A percentile compares a stretch with the other conserved stretches of the same genome.
These are phyloP conservation scores for Fusarium sterilihyphosum DNA, from an alignment of 2,329 filamentous ascomycete genomes.

Conservation along the genomic window DNA sequence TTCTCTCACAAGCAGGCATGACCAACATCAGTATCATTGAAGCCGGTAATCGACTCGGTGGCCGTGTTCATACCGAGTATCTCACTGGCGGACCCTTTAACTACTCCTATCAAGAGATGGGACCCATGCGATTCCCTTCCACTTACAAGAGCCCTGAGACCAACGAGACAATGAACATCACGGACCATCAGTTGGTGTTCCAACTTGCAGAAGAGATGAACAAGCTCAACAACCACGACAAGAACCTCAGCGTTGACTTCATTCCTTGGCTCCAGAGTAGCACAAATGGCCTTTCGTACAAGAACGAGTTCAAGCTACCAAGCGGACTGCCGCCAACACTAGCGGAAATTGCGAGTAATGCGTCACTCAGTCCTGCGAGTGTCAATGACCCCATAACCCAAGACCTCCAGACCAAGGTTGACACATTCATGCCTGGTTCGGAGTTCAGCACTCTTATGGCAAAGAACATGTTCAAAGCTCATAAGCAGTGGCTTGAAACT, in stretches of 20 bases:
- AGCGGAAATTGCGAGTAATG: background rate
- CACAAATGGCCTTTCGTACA: background rate
- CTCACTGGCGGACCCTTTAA: background rate
- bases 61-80: slow-evolving; percentile 7
- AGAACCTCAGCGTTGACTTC: slow-evolving; percentile 8
- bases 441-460: slow-evolving; percentile 13
- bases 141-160: slow-evolving; percentile 4
- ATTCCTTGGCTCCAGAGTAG: slow-evolving; percentile 6
- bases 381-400: background rate
- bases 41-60: background rate
- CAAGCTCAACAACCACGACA: background rate
- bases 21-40: slow-evolving; percentile 13
- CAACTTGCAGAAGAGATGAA: slow-evolving; percentile 17
- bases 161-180: slow-evolving; percentile 20
- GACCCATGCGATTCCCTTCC: slow-evolving; percentile 3
- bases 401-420: background rate
- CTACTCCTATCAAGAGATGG: slow-evolving; percentile 22
- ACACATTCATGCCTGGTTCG: background rate
- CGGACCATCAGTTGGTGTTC: background rate
- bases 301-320: slow-evolving; percentile 9
- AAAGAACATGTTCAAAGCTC: slow-evolving; percentile 13
- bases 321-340: background rate
- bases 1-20: slow-evolving; percentile 11
- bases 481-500: slow-evolving; percentile 16
- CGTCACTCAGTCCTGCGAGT: background rate